Base-by-base conservation (phyloP, 1,284 basidiomycete species). In the Fomitopsis schrenkii region DNA sequence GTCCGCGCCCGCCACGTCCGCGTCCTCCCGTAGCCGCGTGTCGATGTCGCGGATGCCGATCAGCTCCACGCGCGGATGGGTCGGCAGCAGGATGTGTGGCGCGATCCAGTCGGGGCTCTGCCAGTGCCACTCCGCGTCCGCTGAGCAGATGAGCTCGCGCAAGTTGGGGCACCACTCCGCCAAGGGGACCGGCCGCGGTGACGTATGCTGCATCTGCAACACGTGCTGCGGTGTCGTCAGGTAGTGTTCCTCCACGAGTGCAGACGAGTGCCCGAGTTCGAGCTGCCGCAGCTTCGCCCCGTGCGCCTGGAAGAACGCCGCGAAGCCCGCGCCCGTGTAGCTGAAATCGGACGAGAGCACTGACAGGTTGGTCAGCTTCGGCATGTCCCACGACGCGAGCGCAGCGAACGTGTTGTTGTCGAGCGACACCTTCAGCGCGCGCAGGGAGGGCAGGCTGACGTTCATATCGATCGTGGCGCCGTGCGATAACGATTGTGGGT, bases 91-190 rank as follows among this genome's bases (percentile, higher is more conserved):
- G 36, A 88, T 78, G 63, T 91, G 89, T 1, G 89, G 88, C n/a
- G 88, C 86, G 64, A 91, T 88, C 86, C 87, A 89, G 68, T 91
- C 88, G 0, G 89, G 89, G 58, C 78, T 80, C 66, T 84, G 81
- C 89, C 88, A 91, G 64, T 90, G 87, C 88, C 88, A 91, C 67
- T 88, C 87, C 2, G 88, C 87, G 62, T 90, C 86, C 3, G 88
- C 88, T 54, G 80, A 83, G 68, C 88, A 89, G 58, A 91, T 85
- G 68, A 91, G 86, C 68, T 88, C 81, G 41, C 76, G 76, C 44
- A 90, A 75, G 64, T 86, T 84, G 0, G 88, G 87, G 63, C 85
- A 88, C 81, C 84, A 86, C 19, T 77, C 75, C 17, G 83, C 84
- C 14, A 90, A 78, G 8, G 81, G 80, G 12, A 84, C 77, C 14